Conservation (phyloP, 208 protist species). For the Leishmania aethiopica region DNA sequence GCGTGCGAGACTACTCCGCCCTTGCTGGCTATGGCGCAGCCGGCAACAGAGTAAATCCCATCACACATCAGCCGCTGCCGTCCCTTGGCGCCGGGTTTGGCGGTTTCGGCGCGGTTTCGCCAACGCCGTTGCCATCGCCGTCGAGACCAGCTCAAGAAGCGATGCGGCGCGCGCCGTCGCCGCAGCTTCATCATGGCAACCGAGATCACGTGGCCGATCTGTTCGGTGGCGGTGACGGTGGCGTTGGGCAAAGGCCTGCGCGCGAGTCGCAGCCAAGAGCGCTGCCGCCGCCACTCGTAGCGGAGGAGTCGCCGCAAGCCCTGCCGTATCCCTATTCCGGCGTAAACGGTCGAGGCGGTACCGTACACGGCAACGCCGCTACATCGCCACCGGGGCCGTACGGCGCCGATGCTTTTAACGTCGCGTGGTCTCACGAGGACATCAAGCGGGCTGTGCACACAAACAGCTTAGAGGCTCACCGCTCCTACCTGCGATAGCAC, state of each 20-base stretch:
- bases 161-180: background rate
- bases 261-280: background rate
- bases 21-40: constrained; percentile 1
- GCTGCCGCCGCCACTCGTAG: background rate
- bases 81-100: background rate
- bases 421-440: constrained; percentile 70
- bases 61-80: constrained; percentile 16
- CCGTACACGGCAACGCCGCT: background rate
- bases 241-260: background rate
- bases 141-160: constrained; percentile 27
- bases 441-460: constrained; percentile 35
- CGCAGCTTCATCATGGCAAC: constrained; percentile 2
- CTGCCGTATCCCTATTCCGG: background rate
- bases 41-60: constrained; percentile 13
- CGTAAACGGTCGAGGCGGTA: background rate
- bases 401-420: background rate
- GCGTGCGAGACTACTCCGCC: constrained; percentile 28
- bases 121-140: constrained; percentile 25
- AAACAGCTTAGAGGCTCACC: constrained; percentile 57
- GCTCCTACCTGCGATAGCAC: constrained; percentile 40
- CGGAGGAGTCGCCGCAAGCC: background rate
- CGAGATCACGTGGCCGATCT: constrained; percentile 22
- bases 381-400: background rate
- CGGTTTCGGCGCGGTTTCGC: background rate
- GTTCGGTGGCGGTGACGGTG: background rate